Conservation (phyloP, 1,284 basidiomycete genomes). For the Cutaneotrichosporon mucoides region DNA sequence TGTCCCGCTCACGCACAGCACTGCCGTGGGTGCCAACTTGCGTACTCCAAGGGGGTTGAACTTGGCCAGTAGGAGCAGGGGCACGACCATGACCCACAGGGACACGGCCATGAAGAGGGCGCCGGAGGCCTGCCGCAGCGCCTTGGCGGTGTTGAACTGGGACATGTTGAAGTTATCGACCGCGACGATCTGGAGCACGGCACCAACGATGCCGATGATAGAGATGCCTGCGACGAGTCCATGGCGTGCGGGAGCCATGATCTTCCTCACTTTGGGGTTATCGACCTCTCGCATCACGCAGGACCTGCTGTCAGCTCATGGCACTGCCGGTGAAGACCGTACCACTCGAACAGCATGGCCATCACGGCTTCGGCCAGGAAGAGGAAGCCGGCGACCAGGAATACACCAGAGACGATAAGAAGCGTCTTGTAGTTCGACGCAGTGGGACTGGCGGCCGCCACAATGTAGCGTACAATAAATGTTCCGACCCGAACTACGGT, state of each 20-base stretch:
- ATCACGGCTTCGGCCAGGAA: conserved; percentile 11
- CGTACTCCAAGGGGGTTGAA: background rate
- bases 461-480: conserved; percentile 4
- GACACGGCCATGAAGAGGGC: conserved; percentile 6
- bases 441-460: background rate
- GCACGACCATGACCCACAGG: background rate
- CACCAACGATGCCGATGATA: conserved; percentile 11
- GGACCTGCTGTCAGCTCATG: background rate
- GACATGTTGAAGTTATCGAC: conserved; percentile 4
- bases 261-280: background rate
- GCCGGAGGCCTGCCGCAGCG: conserved; percentile 8
- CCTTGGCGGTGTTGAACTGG: background rate
- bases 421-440: background rate
- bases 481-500: conserved; percentile 10
- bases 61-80: background rate
- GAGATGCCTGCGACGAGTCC: conserved; percentile 2
- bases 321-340: background rate
- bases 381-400: conserved; percentile 11
- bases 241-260: conserved; percentile 1
- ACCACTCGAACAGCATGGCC: conserved; percentile 10
- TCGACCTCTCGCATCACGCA: conserved; percentile 4
- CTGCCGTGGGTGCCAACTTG: background rate
- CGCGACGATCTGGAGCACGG: conserved; percentile 9
- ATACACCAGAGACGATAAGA: conserved; percentile 9
- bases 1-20: background rate